Evolutionary conservation across 106 monocot species (phyloP).

Genomic region (Acorus calamus): DNA sequence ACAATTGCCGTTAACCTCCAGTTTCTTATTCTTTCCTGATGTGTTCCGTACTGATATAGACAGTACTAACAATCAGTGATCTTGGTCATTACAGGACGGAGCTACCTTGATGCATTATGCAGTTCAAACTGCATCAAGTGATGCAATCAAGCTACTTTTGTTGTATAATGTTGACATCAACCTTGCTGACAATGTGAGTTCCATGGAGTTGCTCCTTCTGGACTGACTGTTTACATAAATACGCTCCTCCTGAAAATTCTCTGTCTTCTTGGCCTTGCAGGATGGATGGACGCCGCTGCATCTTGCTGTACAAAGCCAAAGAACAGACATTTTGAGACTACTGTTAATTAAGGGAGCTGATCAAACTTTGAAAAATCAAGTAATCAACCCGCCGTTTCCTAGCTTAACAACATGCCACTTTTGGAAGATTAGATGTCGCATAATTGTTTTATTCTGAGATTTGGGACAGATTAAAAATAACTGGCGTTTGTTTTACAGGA

Average conservation of each 20-base stretch:
- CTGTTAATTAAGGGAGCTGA: conserved; percentile 92
- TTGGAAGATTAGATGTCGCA: neutral
- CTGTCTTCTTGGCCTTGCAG: conserved; percentile 20
- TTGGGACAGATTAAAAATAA: neutral
- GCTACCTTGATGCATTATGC: conserved; percentile 96
- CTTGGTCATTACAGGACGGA: conserved; percentile 48
- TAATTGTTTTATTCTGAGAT: too few species aligned
- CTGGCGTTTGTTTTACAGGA: conserved; percentile 38
- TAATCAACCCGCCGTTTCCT: conserved; percentile 14
- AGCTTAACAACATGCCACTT: too few species aligned
- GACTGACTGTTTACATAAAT: too few species aligned
- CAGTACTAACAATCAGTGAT: too few species aligned
- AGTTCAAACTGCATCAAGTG: conserved; percentile 73
- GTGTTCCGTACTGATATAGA: too few species aligned
- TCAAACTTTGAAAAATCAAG: conserved; percentile 53
- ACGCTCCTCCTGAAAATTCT: too few species aligned
- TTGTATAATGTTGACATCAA: conserved; percentile 90
- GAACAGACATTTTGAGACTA: conserved; percentile 81
- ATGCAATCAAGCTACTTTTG: conserved; percentile 73
- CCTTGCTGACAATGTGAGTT: conserved; percentile 69
- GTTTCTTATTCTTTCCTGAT: too few species aligned
- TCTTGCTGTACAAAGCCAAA: conserved; percentile 83
- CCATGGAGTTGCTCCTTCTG: neutral
- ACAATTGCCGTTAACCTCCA: too few species aligned
- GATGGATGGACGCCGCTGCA: conserved; percentile 99